Evolutionary conservation across 169 alveolate genomes (phyloP).

Genomic region (Cryptosporidium muris): DNA sequence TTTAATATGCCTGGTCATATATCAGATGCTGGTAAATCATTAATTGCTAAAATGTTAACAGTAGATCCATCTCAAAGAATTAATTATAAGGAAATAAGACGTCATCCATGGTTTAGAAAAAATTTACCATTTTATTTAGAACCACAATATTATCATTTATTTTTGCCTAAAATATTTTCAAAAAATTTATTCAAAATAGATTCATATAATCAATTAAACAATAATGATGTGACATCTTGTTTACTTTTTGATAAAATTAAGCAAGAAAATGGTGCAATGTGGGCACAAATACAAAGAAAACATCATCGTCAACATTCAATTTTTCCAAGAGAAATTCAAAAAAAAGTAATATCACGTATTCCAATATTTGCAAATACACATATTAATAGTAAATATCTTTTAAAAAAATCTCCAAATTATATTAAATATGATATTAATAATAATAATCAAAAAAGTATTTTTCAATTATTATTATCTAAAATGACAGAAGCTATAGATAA

Average conservation of each 20-base stretch:
- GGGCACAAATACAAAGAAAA: slow-evolving; percentile 65
- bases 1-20: slow-evolving; percentile 89
- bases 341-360: slow-evolving; percentile 33
- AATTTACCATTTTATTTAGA: slow-evolving; percentile 71
- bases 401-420: too few relatives aligned
- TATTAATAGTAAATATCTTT: neutral
- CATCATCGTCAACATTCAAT: slow-evolving; percentile 40
- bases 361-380: slow-evolving; percentile 11
- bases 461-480: too few relatives aligned
- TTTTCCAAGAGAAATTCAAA: slow-evolving; percentile 57
- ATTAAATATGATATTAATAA: too few relatives aligned
- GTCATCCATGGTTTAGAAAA: slow-evolving; percentile 66
- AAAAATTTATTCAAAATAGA: slow-evolving; percentile 2
- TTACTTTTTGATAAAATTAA: slow-evolving; percentile 30
- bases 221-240: neutral
- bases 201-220: neutral
- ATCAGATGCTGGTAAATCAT: slow-evolving; percentile 84
- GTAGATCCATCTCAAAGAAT: slow-evolving; percentile 80
- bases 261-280: slow-evolving; percentile 40
- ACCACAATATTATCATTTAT: slow-evolving; percentile 57
- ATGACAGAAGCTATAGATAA: too few relatives aligned
- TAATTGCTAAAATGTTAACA: slow-evolving; percentile 80
- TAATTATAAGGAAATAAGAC: slow-evolving; percentile 75
- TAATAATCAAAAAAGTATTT: too few relatives aligned
- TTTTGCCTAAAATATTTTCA: neutral